phyloP scores from a whole-genome alignment of 345 rosid genomes.

The Corchorus olitorius region DNA sequence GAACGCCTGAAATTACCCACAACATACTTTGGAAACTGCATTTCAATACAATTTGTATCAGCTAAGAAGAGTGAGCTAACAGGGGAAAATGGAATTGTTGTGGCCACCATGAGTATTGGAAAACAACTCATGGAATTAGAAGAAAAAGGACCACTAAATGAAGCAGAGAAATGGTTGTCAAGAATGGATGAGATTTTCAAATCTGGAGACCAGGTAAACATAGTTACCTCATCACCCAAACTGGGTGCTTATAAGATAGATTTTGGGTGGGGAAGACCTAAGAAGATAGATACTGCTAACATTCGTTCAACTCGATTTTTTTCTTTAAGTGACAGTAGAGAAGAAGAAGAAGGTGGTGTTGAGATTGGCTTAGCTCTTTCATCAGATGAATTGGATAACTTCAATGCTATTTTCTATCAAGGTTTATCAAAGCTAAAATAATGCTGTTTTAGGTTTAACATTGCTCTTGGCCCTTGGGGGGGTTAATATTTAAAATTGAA shows the following conservation, averaged over 20 bases:
- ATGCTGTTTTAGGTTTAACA: no score
- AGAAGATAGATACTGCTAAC: slow-evolving; percentile 37
- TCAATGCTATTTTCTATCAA: background rate
- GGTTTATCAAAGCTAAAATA: background rate
- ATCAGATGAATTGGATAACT: slow-evolving; percentile 22
- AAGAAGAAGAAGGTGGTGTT: slow-evolving; percentile 35
- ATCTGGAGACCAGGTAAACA: background rate
- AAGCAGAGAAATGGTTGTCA: slow-evolving; percentile 36
- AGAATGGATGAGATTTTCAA: slow-evolving; percentile 27
- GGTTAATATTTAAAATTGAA: no score
- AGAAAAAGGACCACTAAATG: slow-evolving; percentile 26
- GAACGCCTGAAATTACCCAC: slow-evolving; percentile 19
- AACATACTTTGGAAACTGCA: slow-evolving; percentile 44
- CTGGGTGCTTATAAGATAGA: slow-evolving; percentile 34
- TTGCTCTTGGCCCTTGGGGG: no score
- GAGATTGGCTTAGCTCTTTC: slow-evolving; percentile 41
- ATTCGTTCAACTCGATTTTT: slow-evolving; percentile 20
- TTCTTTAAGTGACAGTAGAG: slow-evolving; percentile 34
- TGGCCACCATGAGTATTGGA: slow-evolving; percentile 42
- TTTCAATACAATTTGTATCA: slow-evolving; percentile 2
- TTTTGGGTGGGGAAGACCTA: slow-evolving; percentile 57
- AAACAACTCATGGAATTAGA: slow-evolving; percentile 30
- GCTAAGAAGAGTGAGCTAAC: slow-evolving; percentile 26
- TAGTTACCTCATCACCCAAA: slow-evolving; percentile 41
- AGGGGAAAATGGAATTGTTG: slow-evolving; percentile 36